These are phyloP conservation scores for Aegilops speltoides DNA, from an alignment of 176 grass and related monocot genomes.

Conservation along the genomic window DNA sequence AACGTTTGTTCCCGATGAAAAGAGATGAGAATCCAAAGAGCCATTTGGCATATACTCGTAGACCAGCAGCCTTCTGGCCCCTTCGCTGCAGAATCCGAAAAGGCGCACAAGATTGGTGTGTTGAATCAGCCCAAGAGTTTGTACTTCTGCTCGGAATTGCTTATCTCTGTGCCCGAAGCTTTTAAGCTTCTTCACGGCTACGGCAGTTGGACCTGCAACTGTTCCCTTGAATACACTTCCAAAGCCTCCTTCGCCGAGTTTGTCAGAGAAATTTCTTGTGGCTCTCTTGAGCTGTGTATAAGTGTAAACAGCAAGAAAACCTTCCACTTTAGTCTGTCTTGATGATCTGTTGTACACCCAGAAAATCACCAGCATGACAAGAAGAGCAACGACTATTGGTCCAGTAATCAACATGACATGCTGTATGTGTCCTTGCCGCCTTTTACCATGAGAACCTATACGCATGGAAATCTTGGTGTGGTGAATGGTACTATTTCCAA, in stretches of 20 bases:
- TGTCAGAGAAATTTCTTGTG: conserved; percentile 24
- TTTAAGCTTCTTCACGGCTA: conserved; percentile 36
- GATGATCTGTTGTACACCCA: not conserved
- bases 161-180: conserved; percentile 4
- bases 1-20: not conserved
- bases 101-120: conserved; percentile 36
- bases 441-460: conserved; percentile 22
- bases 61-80: conserved; percentile 3
- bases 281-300: conserved; percentile 22
- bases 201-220: not conserved
- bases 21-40: conserved; percentile 19
- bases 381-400: not conserved
- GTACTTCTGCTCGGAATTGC: conserved; percentile 37
- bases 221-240: conserved; percentile 30
- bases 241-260: conserved; percentile 35
- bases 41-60: conserved; percentile 33
- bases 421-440: not conserved
- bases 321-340: conserved; percentile 7
- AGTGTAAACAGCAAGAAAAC: conserved; percentile 21
- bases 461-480: conserved; percentile 14
- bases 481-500: not conserved
- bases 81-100: conserved; percentile 20
- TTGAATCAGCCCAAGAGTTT: conserved; percentile 33
- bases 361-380: not conserved
- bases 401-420: not conserved